Percentiles rank a stretch among this genome's conserved stretches.
These are phyloP conservation scores for Cynanchum wilfordii DNA, from an alignment of 257 asterid genomes.

Conservation along the genomic window DNA sequence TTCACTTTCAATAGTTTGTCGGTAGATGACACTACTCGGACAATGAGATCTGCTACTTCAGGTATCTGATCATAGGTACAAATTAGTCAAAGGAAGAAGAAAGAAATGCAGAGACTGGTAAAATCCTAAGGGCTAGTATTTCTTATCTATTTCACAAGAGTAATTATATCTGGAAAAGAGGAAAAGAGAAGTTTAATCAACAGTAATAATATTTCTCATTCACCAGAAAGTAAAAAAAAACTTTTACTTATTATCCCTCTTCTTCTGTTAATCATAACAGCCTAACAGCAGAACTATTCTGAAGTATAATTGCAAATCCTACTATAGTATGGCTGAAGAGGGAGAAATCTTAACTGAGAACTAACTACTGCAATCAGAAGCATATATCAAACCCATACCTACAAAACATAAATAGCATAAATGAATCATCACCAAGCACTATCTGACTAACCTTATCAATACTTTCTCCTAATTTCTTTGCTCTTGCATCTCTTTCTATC, in stretches of 20 bases:
- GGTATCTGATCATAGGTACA: constrained; percentile 37
- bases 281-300: background rate
- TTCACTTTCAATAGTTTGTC: constrained; percentile 52
- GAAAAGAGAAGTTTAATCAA: background rate
- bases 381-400: background rate
- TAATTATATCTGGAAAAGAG: background rate
- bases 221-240: background rate
- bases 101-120: background rate
- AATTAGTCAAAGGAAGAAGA: constrained; percentile 17
- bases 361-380: background rate
- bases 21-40: constrained; percentile 60
- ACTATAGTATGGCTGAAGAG: background rate
- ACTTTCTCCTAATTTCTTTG: constrained; percentile 35
- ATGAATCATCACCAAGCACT: constrained; percentile 1
- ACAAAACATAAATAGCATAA: background rate
- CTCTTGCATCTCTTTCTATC: constrained; percentile 55
- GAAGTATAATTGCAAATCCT: background rate
- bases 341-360: background rate
- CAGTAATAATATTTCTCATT: background rate
- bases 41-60: constrained; percentile 53
- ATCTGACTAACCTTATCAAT: constrained; percentile 45
- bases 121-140: background rate
- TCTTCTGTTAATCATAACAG: background rate
- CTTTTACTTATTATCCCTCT: background rate
- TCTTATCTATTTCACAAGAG: background rate